phyloP scores from a whole-genome alignment of 2,329 filamentous ascomycete species.

The Sporothrix curviconia region DNA sequence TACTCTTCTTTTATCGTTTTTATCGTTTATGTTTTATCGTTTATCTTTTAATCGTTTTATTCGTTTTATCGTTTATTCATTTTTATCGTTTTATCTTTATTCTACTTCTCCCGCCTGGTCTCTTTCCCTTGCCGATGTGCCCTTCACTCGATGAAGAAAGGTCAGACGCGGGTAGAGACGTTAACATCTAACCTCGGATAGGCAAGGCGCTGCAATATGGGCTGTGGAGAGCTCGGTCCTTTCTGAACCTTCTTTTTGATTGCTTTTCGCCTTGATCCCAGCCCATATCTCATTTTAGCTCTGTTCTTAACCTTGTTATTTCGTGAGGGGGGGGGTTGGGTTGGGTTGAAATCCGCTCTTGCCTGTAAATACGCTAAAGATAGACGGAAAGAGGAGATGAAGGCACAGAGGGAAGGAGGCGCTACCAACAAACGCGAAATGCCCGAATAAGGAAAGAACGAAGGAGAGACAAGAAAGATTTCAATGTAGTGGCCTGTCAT shows the following conservation, averaged over 20 bases:
- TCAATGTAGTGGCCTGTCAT: neutral
- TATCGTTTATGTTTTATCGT: neutral
- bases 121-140: conserved; percentile 11
- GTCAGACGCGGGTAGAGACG: conserved; percentile 19
- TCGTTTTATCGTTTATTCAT: too few species aligned
- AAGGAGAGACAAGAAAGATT: neutral
- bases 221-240: neutral
- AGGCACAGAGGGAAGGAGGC: neutral
- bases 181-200: conserved; percentile 18
- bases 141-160: conserved; percentile 21
- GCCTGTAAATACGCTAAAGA: neutral
- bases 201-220: conserved; percentile 13
- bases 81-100: neutral
- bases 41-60: too few species aligned
- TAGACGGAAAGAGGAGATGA: neutral
- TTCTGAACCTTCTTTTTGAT: neutral
- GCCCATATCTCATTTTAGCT: too few species aligned
- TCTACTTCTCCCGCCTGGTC: neutral
- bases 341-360: too few species aligned
- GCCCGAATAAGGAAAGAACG: conserved; percentile 3
- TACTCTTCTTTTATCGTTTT: neutral
- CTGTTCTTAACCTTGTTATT: too few species aligned
- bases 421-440: neutral
- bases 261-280: neutral
- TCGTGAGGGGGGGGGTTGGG: too few species aligned